These are phyloP conservation scores for Clitopilus hobsonii DNA, from an alignment of 768 basidiomycete genomes.

Conservation along the genomic window DNA sequence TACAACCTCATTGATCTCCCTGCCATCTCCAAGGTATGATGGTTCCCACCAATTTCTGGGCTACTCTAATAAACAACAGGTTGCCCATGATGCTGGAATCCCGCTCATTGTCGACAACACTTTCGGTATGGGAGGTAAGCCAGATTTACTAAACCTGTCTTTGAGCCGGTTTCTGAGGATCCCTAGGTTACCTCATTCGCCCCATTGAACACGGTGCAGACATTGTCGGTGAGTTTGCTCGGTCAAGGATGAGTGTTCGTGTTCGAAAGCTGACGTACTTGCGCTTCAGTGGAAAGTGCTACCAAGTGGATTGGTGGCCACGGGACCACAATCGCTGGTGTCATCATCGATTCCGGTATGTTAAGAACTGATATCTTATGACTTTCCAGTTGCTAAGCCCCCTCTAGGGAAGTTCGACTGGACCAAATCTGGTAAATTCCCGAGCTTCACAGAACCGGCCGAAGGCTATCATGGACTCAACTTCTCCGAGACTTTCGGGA, in stretches of 20 bases:
- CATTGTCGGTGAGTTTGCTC: constrained; percentile 47
- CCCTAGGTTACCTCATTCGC: constrained; percentile 51
- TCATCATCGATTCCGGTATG: constrained; percentile 65
- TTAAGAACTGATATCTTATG: constrained; percentile 9
- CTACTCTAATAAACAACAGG: constrained; percentile 24
- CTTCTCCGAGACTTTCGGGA: constrained; percentile 64
- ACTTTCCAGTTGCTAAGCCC: neutral
- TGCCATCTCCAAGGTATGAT: constrained; percentile 57
- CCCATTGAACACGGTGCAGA: constrained; percentile 77
- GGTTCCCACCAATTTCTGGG: neutral
- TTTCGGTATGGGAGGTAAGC: constrained; percentile 62
- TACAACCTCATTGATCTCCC: constrained; percentile 64
- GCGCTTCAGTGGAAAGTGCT: constrained; percentile 62
- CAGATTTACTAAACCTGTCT: constrained; percentile 1
- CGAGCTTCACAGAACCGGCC: constrained; percentile 66
- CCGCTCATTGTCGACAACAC: constrained; percentile 83
- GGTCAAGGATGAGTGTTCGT: neutral
- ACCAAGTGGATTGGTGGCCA: constrained; percentile 87
- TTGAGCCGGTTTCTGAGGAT: constrained; percentile 4
- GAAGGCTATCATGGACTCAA: constrained; percentile 74
- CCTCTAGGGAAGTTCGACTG: constrained; percentile 64
- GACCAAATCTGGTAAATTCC: constrained; percentile 63
- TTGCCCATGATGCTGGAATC: constrained; percentile 68
- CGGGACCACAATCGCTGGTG: constrained; percentile 75
- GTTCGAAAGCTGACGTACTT: neutral